Evolutionary conservation across 1,284 basidiomycete species (phyloP).

Genomic region (Mycosarcoma maydis): DNA sequence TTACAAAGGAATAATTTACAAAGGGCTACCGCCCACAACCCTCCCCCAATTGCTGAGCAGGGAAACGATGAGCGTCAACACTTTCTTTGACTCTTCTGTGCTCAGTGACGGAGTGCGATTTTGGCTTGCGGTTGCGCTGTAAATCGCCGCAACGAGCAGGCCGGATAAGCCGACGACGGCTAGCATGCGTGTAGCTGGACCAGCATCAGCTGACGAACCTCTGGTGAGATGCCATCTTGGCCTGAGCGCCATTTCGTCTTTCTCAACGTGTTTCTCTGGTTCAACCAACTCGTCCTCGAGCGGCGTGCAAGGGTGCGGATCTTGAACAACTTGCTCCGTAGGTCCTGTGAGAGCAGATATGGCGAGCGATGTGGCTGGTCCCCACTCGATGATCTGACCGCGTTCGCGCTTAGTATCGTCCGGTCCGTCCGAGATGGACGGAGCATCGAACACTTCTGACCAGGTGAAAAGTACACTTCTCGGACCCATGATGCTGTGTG

Average conservation of each 20-base stretch:
- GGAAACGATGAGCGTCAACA: slow-evolving; percentile 29
- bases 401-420: neutral
- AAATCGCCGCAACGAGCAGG: slow-evolving; percentile 33
- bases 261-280: neutral
- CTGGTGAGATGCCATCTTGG: neutral
- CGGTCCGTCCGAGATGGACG: neutral
- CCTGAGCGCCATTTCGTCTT: no score
- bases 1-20: no score
- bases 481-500: slow-evolving; percentile 37
- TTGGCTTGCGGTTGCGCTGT: slow-evolving; percentile 6
- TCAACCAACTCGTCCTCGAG: slow-evolving; percentile 4
- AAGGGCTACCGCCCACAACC: slow-evolving; percentile 5
- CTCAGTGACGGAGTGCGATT: neutral
- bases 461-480: slow-evolving; percentile 54
- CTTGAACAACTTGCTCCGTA: slow-evolving; percentile 23
- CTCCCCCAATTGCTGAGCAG: slow-evolving; percentile 28
- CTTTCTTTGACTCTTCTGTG: slow-evolving; percentile 19
- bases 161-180: slow-evolving; percentile 41
- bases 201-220: no score
- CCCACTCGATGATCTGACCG: slow-evolving; percentile 3
- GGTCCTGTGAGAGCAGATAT: slow-evolving; percentile 12
- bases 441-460: slow-evolving; percentile 8
- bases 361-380: neutral
- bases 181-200: slow-evolving; percentile 12
- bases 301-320: slow-evolving; percentile 23